Base-by-base conservation (phyloP, 768 basidiomycete species). In the Lactifluus volemus region DNA sequence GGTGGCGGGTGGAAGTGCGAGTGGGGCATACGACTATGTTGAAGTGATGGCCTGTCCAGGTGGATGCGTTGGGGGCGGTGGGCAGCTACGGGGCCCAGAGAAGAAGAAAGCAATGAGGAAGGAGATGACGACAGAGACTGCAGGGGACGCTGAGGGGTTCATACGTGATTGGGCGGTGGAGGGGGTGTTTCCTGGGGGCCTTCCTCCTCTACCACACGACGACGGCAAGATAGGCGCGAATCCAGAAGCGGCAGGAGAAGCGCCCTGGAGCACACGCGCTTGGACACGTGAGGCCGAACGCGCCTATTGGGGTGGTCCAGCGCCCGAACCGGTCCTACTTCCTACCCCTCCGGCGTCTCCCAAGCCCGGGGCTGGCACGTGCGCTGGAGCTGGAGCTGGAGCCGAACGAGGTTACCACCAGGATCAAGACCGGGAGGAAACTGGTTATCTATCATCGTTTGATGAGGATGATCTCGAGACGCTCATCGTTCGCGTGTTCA, bases 41-140 rank as follows among this genome's bases (percentile, higher is more conserved):
- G 94, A 97, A 70, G 93, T 99, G 64, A 98, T 99, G 97, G 97
- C 97, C 38, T 99, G 97, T 76, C 97, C 97, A 0, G 86, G 88
- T 0, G 97, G 97, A 17, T 98, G 97, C 72, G 92, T 97, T 45
- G 98, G 98, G 70, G 97, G 97, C 8, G 97, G 96, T 21, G 97
- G 97, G 5, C 97, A 98, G 76, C 72, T 88, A 30, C 70, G 70
- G 11, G 55, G 55, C 2, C 60, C 60, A 14, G 48, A 60, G 17
- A 55, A 25, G 10, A 45, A 39, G 44, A 42, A 42, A 41, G 15
- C 4, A 15, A 11, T 25, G 25, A 25, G 25, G 42, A n/a, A 6
- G n/a, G 6, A 2, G 47, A 69, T 69, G 44, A 57, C 59, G n/a
- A 67, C 53, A 32, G n/a, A 9, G 1, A 25, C n/a, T 5, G 5